A percentile compares a stretch with the other conserved stretches of the same genome.
Evolutionary conservation across 2,329 filamentous ascomycete species (phyloP).

Genomic region (Colletotrichum eleusines): DNA sequence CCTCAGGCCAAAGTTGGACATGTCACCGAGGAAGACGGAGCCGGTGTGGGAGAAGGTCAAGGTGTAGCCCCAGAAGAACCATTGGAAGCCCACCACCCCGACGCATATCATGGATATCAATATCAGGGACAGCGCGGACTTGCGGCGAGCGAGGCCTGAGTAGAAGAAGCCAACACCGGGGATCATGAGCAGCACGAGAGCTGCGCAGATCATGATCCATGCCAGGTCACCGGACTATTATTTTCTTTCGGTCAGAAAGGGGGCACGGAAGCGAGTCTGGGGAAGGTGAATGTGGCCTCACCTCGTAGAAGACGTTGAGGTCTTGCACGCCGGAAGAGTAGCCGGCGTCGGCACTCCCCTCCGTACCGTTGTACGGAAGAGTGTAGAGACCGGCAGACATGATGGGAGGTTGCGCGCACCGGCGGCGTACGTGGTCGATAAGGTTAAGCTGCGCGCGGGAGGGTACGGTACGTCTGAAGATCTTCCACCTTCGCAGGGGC

Average conservation of each 20-base stretch:
- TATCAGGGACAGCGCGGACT: conserved; percentile 88
- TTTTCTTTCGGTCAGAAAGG: conserved; percentile 12
- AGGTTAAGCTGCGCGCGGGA: conserved; percentile 1
- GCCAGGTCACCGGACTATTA: conserved; percentile 81
- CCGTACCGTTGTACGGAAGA: conserved; percentile 63
- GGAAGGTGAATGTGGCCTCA: conserved; percentile 53
- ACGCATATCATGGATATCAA: conserved; percentile 87
- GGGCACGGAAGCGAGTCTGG: conserved; percentile 32
- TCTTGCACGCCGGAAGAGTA: conserved; percentile 69
- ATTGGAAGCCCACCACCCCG: conserved; percentile 86
- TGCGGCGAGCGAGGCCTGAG: conserved; percentile 87
- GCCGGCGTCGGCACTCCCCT: conserved; percentile 62
- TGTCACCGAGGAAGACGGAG: conserved; percentile 81
- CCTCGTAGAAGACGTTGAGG: conserved; percentile 88
- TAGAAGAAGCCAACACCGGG: conserved; percentile 96
- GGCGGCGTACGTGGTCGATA: conserved; percentile 25
- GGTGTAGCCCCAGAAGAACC: conserved; percentile 97
- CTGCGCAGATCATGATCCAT: conserved; percentile 82
- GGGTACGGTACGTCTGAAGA: conserved; percentile 2
- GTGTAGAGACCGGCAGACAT: conserved; percentile 53
- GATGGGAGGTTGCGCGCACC: conserved; percentile 30
- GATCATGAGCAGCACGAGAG: conserved; percentile 91
- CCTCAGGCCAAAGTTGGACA: conserved; percentile 85
- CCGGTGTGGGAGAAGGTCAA: conserved; percentile 86
- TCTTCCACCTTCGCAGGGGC: conserved; percentile 28